These are phyloP conservation scores for Cryoendolithus antarcticus DNA, from an alignment of 2,329 filamentous ascomycete genomes.

Conservation along the genomic window DNA sequence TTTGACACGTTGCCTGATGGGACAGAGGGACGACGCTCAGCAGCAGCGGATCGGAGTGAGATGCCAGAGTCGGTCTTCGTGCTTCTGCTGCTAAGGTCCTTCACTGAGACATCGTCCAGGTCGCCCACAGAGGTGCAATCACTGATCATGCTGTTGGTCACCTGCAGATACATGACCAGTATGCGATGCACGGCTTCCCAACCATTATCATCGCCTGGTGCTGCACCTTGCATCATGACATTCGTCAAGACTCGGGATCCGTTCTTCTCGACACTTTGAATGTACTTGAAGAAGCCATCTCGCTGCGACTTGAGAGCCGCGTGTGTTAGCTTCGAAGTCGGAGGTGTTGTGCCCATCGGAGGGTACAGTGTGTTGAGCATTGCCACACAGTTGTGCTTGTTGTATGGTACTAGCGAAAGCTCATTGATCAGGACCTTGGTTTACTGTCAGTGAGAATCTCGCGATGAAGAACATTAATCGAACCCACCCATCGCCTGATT, in stretches of 20 bases:
- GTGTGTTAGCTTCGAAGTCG: conserved; percentile 40
- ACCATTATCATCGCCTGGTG: conserved; percentile 39
- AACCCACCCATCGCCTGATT: conserved; percentile 49
- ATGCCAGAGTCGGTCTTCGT: conserved; percentile 54
- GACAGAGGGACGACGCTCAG: conserved; percentile 11
- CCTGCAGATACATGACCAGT: conserved; percentile 46
- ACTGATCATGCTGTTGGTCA: conserved; percentile 49
- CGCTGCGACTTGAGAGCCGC: conserved; percentile 44
- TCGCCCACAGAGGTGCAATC: conserved; percentile 42
- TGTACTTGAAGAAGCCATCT: conserved; percentile 51
- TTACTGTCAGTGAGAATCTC: conserved; percentile 1
- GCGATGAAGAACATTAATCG: background rate
- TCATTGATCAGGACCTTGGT: conserved; percentile 51
- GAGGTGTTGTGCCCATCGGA: conserved; percentile 36
- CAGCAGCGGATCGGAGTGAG: conserved; percentile 15
- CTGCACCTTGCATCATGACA: conserved; percentile 42
- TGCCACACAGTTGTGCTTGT: conserved; percentile 53
- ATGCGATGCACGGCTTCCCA: conserved; percentile 39
- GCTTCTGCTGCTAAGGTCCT: conserved; percentile 11
- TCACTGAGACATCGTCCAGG: conserved; percentile 27
- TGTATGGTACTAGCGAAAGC: conserved; percentile 48
- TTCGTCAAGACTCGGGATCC: conserved; percentile 41
- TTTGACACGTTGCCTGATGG: background rate
- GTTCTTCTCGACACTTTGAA: conserved; percentile 43
- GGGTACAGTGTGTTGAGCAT: conserved; percentile 58